Conservation (phyloP, 2,329 filamentous ascomycete genomes). For the Colletotrichum echinochloae region DNA sequence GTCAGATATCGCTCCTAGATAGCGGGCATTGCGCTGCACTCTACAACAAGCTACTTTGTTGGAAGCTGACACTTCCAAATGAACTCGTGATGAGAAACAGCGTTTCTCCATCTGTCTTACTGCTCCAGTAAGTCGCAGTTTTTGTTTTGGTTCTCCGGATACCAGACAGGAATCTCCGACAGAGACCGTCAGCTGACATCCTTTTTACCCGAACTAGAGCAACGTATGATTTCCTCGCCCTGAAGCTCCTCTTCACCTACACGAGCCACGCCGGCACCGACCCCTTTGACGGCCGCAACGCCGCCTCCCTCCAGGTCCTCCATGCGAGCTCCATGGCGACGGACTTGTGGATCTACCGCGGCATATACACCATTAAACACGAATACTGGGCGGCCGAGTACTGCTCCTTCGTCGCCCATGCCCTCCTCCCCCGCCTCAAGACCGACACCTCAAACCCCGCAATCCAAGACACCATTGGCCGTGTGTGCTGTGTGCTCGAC, state of each 20-base stretch:
- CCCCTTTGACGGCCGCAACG: constrained; percentile 52
- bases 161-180: not conserved
- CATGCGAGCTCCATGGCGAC: constrained; percentile 41
- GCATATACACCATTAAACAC: constrained; percentile 42
- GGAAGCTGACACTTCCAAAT: constrained; percentile 19
- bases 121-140: constrained; percentile 12
- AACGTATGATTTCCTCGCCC: constrained; percentile 24
- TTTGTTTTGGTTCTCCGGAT: no score
- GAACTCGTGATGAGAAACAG: constrained; percentile 11
- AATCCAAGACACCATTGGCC: not conserved
- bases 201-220: not conserved
- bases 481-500: constrained; percentile 20
- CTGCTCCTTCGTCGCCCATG: constrained; percentile 5
- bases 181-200: not conserved
- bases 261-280: not conserved
- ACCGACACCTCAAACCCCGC: not conserved
- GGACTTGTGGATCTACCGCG: constrained; percentile 45
- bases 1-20: not conserved
- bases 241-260: constrained; percentile 24
- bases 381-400: constrained; percentile 42
- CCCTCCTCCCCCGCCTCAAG: not conserved
- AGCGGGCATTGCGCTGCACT: constrained; percentile 1
- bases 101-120: not conserved
- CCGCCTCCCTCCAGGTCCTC: constrained; percentile 57
- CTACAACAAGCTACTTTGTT: constrained; percentile 24